Base-by-base conservation (phyloP, 305 asterid species). In the Fraxinus platypoda region DNA sequence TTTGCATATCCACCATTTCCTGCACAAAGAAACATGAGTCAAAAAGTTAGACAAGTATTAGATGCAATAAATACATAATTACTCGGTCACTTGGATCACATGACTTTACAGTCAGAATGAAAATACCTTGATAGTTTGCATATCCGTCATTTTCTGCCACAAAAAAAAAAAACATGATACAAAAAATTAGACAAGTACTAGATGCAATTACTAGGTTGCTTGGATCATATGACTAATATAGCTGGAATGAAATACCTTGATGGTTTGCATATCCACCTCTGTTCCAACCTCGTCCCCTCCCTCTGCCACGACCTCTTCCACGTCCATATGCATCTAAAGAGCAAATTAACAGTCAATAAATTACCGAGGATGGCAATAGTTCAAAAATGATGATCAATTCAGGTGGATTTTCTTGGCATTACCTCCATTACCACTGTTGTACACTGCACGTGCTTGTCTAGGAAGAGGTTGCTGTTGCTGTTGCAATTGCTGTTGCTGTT, bases 281-380 rank as follows among this genome's bases (percentile, higher is more conserved):
- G 91, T 86, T 91, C 95, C 93, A 94, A 84, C 97, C 97, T 71
- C 92, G 92, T 85, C 97, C 98, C 84, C 97, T 90, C 37, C 95
- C 99, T 85, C 97, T 90, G 77, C 98, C 99, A 88, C 95, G 93
- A 82, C 95, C 97, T 54, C 97, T 86, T 57, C 97, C 97, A 78
- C 94, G 90, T 74, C 89, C 97, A 88, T 94, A 93, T 74, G 93
- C 75, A 85, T 91, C 99, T 95, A 74, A 77, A 83, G 80, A 34
- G 59, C 73, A 74, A 81, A 80, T 57, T 13, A 21, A 17, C 17
- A 74, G 38, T 21, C 43, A 19, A 46, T 52, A 46, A 82, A n/a
- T 77, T 72, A 46, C 26, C 4, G 33, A 5, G 17, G 31, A 70
- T 2, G 38, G 37, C 66, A 78, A 62, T 6, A 77, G 25, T 78